Evolutionary conservation across 1,284 basidiomycete species (phyloP), one percentile per base, ranked within the genome.

Genomic region (Trametes sp.): DNA sequence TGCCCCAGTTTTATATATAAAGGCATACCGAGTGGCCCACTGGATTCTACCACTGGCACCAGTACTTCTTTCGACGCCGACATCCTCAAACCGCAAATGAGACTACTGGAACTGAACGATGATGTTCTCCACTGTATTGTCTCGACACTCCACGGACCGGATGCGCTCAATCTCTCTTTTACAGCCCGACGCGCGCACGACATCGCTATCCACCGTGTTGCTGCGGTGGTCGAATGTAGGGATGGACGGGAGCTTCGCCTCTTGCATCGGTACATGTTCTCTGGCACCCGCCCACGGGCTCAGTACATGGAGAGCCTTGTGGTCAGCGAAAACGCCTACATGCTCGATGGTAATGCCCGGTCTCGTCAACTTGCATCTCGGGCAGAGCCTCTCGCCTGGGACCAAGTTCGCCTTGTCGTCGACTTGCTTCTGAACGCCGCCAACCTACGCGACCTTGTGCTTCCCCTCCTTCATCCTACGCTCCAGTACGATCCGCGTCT

Each of bases 121-220:
- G 57, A 58, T n/a, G 49, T 44, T 14, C 38, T 58, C 16, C 50
- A 21, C 11, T 23, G 6, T 9, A 52, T 58, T 13, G 21, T 42
- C 28, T 23, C 23, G 21, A 26, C 35, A 5, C 31, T 58, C 10
- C 16, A 33, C 23, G 49, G 57, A 13, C n/a, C 19, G n/a, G 16
- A 52, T n/a, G 57, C 57, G 16, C 49, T 58, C 28, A 58, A 33
- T 8, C 28, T 52, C 41, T 44, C 57, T 4, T 49, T 58, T 33
- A 36, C 49, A 0, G 44, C 29, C 21, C 41, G 23, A 16, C 41
- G 41, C 21, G 7, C 35, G 0, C 49, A 58, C 41, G 49, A 42
- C 11, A 29, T 52, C 8, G 57, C 50, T 5, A 46, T 58, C 26
- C 28, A 54, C n/a, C 53, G 53, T 13, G 53, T 54, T 10, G 41